Percentiles rank a stretch among this genome's conserved stretches.
Evolutionary conservation across 2,329 filamentous ascomycete genomes (phyloP).

Genomic region (Harringtonia lauricola): DNA sequence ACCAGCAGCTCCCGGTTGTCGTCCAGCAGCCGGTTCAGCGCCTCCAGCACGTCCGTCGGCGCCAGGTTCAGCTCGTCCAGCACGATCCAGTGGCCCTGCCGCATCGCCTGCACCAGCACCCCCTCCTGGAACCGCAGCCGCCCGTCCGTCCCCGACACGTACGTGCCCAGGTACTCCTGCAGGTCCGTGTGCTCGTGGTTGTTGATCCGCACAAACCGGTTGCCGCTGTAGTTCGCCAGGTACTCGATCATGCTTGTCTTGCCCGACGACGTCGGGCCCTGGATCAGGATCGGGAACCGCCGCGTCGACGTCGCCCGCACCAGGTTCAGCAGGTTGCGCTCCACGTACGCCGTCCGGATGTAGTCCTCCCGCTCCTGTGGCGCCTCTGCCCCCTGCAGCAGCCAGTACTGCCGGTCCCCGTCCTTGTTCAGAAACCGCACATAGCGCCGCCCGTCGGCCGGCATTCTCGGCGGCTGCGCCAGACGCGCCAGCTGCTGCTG

Average conservation of each 20-base stretch:
- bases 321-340: slow-evolving; percentile 87
- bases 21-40: slow-evolving; percentile 86
- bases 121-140: slow-evolving; percentile 88
- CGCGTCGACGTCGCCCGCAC: slow-evolving; percentile 88
- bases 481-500: slow-evolving; percentile 49
- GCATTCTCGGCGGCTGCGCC: slow-evolving; percentile 65
- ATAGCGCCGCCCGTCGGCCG: slow-evolving; percentile 65
- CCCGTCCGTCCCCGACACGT: slow-evolving; percentile 76
- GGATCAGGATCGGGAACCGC: slow-evolving; percentile 85
- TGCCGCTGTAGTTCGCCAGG: slow-evolving; percentile 89
- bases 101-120: slow-evolving; percentile 80
- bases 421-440: slow-evolving; percentile 63
- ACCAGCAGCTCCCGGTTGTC: slow-evolving; percentile 94
- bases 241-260: slow-evolving; percentile 99
- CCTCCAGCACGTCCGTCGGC: slow-evolving; percentile 92
- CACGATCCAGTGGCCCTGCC: slow-evolving; percentile 94
- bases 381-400: slow-evolving; percentile 60
- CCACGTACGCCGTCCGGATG: slow-evolving; percentile 92
- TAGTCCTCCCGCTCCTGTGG: slow-evolving; percentile 74
- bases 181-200: slow-evolving; percentile 98
- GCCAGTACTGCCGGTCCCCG: slow-evolving; percentile 71
- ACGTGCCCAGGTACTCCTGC: slow-evolving; percentile 94
- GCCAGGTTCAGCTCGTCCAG: slow-evolving; percentile 95
- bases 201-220: slow-evolving; percentile 97
- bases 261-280: slow-evolving; percentile 91